Base-by-base conservation (phyloP, 352 stramenopile species). In the Globisporangium cystogenes region DNA sequence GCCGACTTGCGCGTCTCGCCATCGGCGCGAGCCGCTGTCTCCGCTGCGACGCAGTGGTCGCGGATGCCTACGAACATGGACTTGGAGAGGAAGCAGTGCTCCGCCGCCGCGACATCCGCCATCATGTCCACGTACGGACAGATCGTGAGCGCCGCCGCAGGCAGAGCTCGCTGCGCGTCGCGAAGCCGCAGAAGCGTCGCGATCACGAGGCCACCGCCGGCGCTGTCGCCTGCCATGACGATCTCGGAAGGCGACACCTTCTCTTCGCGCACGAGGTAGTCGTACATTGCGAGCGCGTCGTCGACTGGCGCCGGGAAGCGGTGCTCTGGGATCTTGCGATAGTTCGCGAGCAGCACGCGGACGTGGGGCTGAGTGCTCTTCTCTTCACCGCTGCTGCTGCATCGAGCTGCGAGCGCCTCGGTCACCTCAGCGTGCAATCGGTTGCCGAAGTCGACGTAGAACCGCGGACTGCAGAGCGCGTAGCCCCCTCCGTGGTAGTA, bases 401-500 rank as follows among this genome's bases (percentile, higher is more conserved):
- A 50, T 11, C 8, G 65, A 42, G 18, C 40, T 37, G 45, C 41
- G 29, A 18, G 15, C 27, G 23, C 26, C 18, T 72, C 49, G 5
- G 58, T 65, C 48, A 68, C 53, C 24, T 59, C 51, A 0, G 51
- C 44, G 20, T 43, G 48, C 26, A 82, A 53, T 6, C 57, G 31
- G 15, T 59, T 65, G 31, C 55, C 67, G 43, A 75, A 67, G 4
- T 39, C 42, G 24, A 67, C 65, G 54, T 79, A 81, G 53, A 76
- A 60, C 2, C 55, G 54, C 11, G 75, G 73, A 55, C 61, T 74
- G 8, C 72, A 54, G 18, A 85, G 51, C 0, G 67, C 59, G 50
- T 76, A 85, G 16, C 66, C 73, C 2, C 73, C 76, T 39, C 76
- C 76, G 50, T 87, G 73, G 57, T 60, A 76, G 53, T 73, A 85